phyloP scores from a whole-genome alignment of 2,329 filamentous ascomycete species.

The Sclerotinia minor region DNA sequence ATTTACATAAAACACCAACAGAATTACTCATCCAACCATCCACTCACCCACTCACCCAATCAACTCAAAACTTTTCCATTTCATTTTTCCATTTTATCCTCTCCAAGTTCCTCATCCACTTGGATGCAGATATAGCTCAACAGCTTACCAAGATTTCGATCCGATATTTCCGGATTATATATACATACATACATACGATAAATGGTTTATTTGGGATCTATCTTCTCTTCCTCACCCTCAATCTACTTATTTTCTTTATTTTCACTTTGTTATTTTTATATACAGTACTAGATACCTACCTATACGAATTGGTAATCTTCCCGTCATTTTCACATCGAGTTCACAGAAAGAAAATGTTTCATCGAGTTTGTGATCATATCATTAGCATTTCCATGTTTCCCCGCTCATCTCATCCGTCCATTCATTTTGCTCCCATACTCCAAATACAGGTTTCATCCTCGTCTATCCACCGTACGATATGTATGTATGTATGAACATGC shows the following conservation, averaged over 20 bases:
- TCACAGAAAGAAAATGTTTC: background rate
- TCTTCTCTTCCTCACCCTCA: background rate
- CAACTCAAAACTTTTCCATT: no score
- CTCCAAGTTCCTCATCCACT: no score
- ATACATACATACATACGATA: no score
- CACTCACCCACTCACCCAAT: no score
- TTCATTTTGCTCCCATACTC: conserved; percentile 14
- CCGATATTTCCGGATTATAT: background rate
- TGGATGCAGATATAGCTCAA: no score
- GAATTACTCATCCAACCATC: no score
- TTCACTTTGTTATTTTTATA: background rate
- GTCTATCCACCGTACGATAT: conserved; percentile 23
- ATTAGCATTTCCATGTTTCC: conserved; percentile 21
- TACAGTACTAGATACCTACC: no score
- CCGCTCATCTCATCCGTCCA: conserved; percentile 14
- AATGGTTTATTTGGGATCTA: background rate
- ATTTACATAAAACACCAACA: no score
- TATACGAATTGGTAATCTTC: no score
- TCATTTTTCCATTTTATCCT: no score
- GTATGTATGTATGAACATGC: conserved; percentile 17
- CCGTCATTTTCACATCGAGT: background rate
- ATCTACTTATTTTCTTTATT: background rate
- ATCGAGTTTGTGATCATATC: conserved; percentile 17
- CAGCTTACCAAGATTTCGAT: background rate
- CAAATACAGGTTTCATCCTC: conserved; percentile 12